Base-by-base conservation (phyloP, 805 yeast species). In the Schizosaccharomyces octosporus region DNA sequence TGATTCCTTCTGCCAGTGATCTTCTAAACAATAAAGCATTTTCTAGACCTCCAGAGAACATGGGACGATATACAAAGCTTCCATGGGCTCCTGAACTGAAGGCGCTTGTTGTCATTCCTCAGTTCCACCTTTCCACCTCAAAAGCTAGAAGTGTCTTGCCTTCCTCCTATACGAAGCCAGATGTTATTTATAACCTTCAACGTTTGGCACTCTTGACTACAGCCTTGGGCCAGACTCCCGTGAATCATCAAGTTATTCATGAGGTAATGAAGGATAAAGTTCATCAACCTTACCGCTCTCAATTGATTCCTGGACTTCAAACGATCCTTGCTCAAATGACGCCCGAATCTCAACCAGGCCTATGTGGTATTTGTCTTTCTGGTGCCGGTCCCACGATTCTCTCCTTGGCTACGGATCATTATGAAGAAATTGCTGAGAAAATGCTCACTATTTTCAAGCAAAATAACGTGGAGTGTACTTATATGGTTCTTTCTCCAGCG, bases 371-470 rank as follows among this genome's bases (percentile, higher is more conserved):
- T 67, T 93, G 98, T 71, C 77, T 93, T 63, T 85, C 95, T 32
- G 98, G 98, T 61, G 98, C 98, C 5, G 98, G 98, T 7, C 98
- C 98, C 62, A 93, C 98, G 6, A 89, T 93, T 62, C 75, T 93
- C 65, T 95, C 95, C 54, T 78, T 93, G 64, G 97, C 98, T 4
- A 88, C 96, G 3, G 83, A 80, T 21, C 85, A 87, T 71, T 93
- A 82, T 66, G 96, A 88, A 6, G 77, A 74, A 13, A 88, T 93
- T 66, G 95, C 98, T 6, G 69, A 71, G 5, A 85, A 82, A 61
- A 88, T 93, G 64, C 77, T 87, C 60, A 72, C 73, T 62, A 78
- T 86, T 63, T 89, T 93, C 72, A 71, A 76, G 61, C 74, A 80
- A 64, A 83, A 85, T 66, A 72, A 74, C 55, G 85, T 93, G 63